phyloP scores from a whole-genome alignment of 2,329 filamentous ascomycete species.

The Aureobasidium sp. region DNA sequence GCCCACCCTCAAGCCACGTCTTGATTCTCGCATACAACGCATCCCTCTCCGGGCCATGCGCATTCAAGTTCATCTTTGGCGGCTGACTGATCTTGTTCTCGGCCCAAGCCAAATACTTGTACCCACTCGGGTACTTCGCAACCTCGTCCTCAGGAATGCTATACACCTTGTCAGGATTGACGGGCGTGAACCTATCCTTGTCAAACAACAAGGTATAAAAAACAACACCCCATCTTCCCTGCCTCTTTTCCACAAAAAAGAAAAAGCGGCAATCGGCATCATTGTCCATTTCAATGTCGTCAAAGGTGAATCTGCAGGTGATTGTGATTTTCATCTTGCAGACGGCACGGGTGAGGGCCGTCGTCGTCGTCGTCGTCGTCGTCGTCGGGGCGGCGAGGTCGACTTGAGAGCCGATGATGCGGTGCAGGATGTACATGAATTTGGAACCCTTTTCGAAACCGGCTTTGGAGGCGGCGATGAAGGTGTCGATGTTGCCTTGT shows the following conservation, averaged over 20 bases:
- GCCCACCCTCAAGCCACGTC: conserved; percentile 18
- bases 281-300: conserved; percentile 21
- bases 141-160: conserved; percentile 20
- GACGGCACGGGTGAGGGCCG: conserved; percentile 17
- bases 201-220: conserved; percentile 28
- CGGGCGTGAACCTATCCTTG: conserved; percentile 29
- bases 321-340: conserved; percentile 22
- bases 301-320: conserved; percentile 20
- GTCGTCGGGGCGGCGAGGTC: conserved; percentile 16
- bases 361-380: too few relatives aligned
- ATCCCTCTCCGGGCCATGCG: conserved; percentile 19
- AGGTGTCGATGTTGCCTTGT: conserved; percentile 17
- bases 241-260: conserved; percentile 20
- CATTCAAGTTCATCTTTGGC: conserved; percentile 18
- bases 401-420: conserved; percentile 20
- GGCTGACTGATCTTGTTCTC: conserved; percentile 17
- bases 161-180: conserved; percentile 16
- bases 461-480: conserved; percentile 17
- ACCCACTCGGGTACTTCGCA: conserved; percentile 19
- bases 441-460: conserved; percentile 14
- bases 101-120: conserved; percentile 19
- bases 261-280: conserved; percentile 20
- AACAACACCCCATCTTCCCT: conserved; percentile 18
- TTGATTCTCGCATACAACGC: conserved; percentile 19
- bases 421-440: conserved; percentile 20